Evolutionary conservation across 768 basidiomycete species (phyloP).

Genomic region (Leccinum disarticulatum): DNA sequence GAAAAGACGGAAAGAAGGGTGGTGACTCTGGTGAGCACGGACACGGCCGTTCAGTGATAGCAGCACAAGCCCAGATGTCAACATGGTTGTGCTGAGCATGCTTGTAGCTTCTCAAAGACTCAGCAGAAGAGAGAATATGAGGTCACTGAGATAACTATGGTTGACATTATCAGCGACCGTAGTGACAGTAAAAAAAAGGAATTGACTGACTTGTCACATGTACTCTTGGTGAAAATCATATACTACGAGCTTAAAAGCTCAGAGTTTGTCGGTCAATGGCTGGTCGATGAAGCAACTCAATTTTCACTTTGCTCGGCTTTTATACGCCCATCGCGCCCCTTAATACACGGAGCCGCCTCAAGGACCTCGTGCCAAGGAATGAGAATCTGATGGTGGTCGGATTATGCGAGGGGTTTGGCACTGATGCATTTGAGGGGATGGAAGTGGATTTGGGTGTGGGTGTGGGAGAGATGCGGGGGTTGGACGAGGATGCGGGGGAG

Average conservation of each 20-base stretch:
- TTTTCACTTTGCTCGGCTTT: background rate
- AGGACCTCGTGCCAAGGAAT: too few species aligned
- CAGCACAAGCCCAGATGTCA: conserved; percentile 6
- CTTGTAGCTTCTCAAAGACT: conserved; percentile 13
- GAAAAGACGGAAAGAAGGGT: conserved; percentile 44
- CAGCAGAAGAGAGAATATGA: conserved; percentile 29
- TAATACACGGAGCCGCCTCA: background rate
- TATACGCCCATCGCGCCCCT: background rate
- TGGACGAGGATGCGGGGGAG: too few species aligned
- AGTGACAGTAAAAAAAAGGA: background rate
- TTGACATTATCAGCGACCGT: conserved; percentile 4
- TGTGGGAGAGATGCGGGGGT: too few species aligned
- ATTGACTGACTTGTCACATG: conserved; percentile 35
- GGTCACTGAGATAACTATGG: conserved; percentile 31
- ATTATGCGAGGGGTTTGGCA: too few species aligned
- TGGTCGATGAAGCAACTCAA: background rate
- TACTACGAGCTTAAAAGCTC: conserved; percentile 26
- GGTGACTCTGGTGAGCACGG: conserved; percentile 15
- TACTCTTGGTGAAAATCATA: conserved; percentile 35
- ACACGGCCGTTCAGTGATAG: conserved; percentile 17
- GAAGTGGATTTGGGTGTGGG: too few species aligned
- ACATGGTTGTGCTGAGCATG: conserved; percentile 13
- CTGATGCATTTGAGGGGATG: too few species aligned
- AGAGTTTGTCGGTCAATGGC: background rate
- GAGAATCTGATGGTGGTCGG: too few species aligned